These are phyloP conservation scores for Metschnikowia cubensis DNA, from an alignment of 805 yeast species.

Conservation along the genomic window DNA sequence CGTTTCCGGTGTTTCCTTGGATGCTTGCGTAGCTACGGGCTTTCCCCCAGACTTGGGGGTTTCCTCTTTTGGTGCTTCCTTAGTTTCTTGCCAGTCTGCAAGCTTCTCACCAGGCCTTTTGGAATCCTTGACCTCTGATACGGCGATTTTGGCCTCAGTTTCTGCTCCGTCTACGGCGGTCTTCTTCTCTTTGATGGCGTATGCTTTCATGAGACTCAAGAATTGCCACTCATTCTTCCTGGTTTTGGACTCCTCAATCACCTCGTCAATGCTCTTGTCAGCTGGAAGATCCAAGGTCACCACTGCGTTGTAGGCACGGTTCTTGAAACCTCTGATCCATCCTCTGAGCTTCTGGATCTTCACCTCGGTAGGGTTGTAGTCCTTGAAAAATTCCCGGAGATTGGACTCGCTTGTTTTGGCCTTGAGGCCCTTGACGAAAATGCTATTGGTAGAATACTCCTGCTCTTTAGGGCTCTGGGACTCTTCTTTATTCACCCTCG, in stretches of 20 bases:
- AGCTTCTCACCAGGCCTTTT: not conserved
- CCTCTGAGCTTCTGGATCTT: slow-evolving; percentile 42
- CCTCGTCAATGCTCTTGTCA: slow-evolving; percentile 39
- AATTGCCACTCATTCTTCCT: slow-evolving; percentile 15
- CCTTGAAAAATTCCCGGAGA: slow-evolving; percentile 38
- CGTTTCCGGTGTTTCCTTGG: not conserved
- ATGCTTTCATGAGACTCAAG: slow-evolving; percentile 9
- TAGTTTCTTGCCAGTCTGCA: not conserved
- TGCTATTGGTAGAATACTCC: slow-evolving; percentile 39
- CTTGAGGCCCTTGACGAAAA: slow-evolving; percentile 42
- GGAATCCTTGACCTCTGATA: not conserved
- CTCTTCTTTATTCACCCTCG: slow-evolving; percentile 6
- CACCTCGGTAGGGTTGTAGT: slow-evolving; percentile 44
- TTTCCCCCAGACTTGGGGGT: not conserved
- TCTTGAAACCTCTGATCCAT: slow-evolving; percentile 26
- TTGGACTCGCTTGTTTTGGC: slow-evolving; percentile 41
- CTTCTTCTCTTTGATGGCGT: slow-evolving; percentile 6
- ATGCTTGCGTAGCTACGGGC: not conserved
- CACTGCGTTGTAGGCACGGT: slow-evolving; percentile 47
- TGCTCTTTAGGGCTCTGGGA: not conserved
- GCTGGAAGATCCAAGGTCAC: slow-evolving; percentile 38
- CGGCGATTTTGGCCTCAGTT: not conserved
- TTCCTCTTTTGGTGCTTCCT: not conserved
- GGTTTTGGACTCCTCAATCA: slow-evolving; percentile 37
- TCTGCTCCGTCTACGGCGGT: not conserved